A percentile compares a stretch with the other conserved stretches of the same genome.
These are phyloP conservation scores for Ophiocordyceps camponoti-saundersi DNA, from an alignment of 2,329 filamentous ascomycete species.

Conservation along the genomic window DNA sequence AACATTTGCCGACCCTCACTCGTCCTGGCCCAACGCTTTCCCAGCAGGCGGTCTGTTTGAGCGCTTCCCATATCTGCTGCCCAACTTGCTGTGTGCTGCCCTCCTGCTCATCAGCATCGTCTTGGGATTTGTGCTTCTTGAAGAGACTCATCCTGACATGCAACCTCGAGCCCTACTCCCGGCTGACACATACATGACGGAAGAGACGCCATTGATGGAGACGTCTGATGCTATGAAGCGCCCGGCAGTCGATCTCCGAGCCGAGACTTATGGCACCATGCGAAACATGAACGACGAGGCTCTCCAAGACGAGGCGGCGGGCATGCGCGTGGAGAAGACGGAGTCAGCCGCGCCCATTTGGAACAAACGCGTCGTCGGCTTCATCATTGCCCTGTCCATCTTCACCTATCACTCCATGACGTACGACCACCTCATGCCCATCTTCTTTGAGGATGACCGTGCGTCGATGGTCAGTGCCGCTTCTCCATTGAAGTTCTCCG, in stretches of 20 bases:
- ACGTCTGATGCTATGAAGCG: conserved; percentile 60
- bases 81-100: conserved; percentile 68
- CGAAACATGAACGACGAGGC: conserved; percentile 27
- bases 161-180: conserved; percentile 33
- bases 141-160: conserved; percentile 82
- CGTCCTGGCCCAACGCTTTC: conserved; percentile 57
- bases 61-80: conserved; percentile 70
- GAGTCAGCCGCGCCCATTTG: conserved; percentile 24
- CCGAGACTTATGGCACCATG: conserved; percentile 70
- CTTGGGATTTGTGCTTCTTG: conserved; percentile 62
- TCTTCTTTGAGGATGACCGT: conserved; percentile 73
- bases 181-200: conserved; percentile 33
- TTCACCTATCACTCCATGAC: conserved; percentile 95
- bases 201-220: conserved; percentile 58
- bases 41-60: conserved; percentile 53
- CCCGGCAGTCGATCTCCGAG: conserved; percentile 53
- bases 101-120: conserved; percentile 66
- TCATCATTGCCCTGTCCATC: conserved; percentile 69
- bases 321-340: conserved; percentile 15
- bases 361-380: conserved; percentile 49
- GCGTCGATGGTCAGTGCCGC: conserved; percentile 18
- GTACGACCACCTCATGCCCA: conserved; percentile 80
- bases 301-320: conserved; percentile 15
- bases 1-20: conserved; percentile 62
- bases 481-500: conserved; percentile 32